Evolutionary conservation across 2,329 filamentous ascomycete genomes (phyloP), one percentile per base, ranked within the genome.

Genomic region (Aspergillus thermomutatus): DNA sequence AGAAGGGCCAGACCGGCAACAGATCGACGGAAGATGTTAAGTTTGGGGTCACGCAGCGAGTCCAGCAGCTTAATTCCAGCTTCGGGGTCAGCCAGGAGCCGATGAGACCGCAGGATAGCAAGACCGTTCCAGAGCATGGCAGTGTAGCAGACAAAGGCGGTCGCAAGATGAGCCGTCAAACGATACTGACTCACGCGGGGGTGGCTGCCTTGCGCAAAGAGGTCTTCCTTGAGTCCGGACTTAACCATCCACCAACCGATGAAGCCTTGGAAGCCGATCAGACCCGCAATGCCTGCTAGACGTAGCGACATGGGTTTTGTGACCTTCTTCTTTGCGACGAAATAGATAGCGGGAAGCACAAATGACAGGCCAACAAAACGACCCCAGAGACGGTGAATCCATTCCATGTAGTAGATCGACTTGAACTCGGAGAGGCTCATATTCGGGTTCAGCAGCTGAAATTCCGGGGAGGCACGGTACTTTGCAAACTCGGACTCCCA

Each of bases 191-290:
- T 93, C 50, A 99, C 94, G 57, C 94, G 87, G 0, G 94, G 94
- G 73, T 96, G 91, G 55, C 88, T 89, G 11, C 92, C 94, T 2
- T 91, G 89, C 21, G 90, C 90, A 71, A 99, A 97, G 27, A 99
- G 83, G 73, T 99, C 94, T 71, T 97, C 94, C 73, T 93, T 95
- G 60, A 99, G 81, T 1, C 94, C 94, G 10, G 90, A 95, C 76
- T 95, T 95, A 66, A 99, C 94, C 94, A 99, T 99, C 92, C 94
- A 99, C 94, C 94, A 99, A 54, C 94, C 94, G 62, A 99, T 87
- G 68, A 94, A 85, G 47, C 94, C 94, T 75, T 99, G 94, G 74
- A 96, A 94, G 54, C 91, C 94, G 68, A 99, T 97, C 66, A 97
- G 81, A 50, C 83, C 85, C 46, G 91, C 90, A 61, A 99, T 97